phyloP scores from a whole-genome alignment of 2,329 filamentous ascomycete genomes.

The Fusarium humuli region DNA sequence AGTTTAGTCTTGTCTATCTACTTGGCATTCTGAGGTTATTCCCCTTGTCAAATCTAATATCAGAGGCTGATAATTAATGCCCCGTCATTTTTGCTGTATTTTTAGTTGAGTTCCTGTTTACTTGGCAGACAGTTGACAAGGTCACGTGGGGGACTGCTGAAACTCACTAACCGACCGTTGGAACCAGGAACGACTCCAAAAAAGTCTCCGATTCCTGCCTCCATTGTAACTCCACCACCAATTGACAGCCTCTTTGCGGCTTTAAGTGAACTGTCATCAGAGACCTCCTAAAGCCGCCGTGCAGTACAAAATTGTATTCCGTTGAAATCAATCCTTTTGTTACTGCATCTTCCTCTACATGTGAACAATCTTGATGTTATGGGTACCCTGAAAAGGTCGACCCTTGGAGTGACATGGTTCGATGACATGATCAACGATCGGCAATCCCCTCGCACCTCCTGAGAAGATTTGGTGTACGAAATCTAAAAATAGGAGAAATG shows the following conservation, averaged over 20 bases:
- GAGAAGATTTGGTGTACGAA: neutral
- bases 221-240: neutral
- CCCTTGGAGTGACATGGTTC: neutral
- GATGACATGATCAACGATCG: neutral
- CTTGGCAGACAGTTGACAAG: too few relatives aligned
- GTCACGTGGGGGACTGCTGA: slow-evolving; percentile 1
- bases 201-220: neutral
- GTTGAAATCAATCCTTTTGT: neutral
- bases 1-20: neutral
- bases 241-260: neutral
- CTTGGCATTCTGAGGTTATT: neutral
- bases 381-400: neutral
- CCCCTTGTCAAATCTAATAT: neutral
- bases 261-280: neutral
- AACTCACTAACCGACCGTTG: slow-evolving; percentile 1
- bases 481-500: neutral
- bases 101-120: neutral
- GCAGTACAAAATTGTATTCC: too few relatives aligned
- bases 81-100: neutral
- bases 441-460: neutral
- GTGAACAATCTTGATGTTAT: neutral
- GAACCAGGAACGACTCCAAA: neutral
- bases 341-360: too few relatives aligned
- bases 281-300: neutral
- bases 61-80: neutral